phyloP scores from a whole-genome alignment of 768 basidiomycete species.

The Suillus discolor region DNA sequence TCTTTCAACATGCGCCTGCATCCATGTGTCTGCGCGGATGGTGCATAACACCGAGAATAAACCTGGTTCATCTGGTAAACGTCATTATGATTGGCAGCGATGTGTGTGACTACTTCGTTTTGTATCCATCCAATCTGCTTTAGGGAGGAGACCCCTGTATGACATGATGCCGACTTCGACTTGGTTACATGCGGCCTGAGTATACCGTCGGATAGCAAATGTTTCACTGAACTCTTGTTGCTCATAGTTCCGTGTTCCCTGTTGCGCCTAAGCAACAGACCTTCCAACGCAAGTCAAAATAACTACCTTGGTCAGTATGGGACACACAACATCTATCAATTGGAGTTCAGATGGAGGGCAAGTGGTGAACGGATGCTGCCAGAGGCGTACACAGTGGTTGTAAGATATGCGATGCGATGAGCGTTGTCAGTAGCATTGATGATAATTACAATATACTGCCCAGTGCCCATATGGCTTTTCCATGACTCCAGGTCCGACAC shows the following conservation, averaged over 20 bases:
- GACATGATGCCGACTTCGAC: constrained; percentile 29
- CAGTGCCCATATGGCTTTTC: no score
- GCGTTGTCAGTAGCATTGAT: no score
- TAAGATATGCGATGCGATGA: no score
- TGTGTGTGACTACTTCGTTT: constrained; percentile 29
- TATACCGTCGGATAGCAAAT: constrained; percentile 33
- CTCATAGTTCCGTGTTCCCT: constrained; percentile 50
- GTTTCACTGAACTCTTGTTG: constrained; percentile 45
- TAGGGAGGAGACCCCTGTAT: constrained; percentile 30
- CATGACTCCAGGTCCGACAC: no score
- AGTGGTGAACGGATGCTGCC: no score
- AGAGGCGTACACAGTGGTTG: no score
- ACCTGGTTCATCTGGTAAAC: constrained; percentile 19
- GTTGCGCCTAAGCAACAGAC: not conserved
- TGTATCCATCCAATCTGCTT: constrained; percentile 36
- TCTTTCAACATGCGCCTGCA: no score
- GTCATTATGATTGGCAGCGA: not conserved
- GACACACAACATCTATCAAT: no score
- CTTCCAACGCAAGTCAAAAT: not conserved
- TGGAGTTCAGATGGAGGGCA: no score
- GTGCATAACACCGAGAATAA: constrained; percentile 38
- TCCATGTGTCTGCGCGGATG: constrained; percentile 35
- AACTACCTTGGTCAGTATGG: constrained; percentile 45
- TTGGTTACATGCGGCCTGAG: constrained; percentile 23
- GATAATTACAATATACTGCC: no score